Conservation (phyloP, 164 flowering plant species). For the Nymphaea thermarum region DNA sequence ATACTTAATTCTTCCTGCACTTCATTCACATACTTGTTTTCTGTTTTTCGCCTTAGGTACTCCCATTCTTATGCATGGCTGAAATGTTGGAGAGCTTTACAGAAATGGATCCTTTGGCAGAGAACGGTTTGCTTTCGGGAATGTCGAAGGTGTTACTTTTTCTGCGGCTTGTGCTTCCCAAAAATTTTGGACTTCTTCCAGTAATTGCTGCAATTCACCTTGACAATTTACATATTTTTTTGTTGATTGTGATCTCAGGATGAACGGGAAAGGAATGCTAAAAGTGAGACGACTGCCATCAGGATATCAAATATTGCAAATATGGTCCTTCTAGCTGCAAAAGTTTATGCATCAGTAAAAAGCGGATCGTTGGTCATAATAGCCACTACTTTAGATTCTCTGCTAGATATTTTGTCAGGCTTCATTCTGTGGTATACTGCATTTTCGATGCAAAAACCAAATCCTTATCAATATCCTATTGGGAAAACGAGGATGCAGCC, state of each 20-base stretch:
- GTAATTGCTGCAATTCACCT: background rate
- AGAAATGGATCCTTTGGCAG: no score
- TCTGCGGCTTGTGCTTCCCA: no score
- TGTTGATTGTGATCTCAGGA: constrained; percentile 25
- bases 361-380: constrained; percentile 81
- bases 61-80: no score
- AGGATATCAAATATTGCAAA: constrained; percentile 49
- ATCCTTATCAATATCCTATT: constrained; percentile 58
- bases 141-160: no score
- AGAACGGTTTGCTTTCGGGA: no score
- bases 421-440: constrained; percentile 82
- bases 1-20: no score
- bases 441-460: constrained; percentile 65
- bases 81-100: no score
- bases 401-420: constrained; percentile 75
- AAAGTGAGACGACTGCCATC: constrained; percentile 48
- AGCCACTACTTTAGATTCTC: constrained; percentile 76
- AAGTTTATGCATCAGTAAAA: constrained; percentile 63
- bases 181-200: background rate
- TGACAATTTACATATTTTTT: background rate
- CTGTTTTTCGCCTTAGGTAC: no score
- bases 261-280: constrained; percentile 50
- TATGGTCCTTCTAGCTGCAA: constrained; percentile 53
- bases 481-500: constrained; percentile 90
- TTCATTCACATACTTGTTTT: no score